These are phyloP conservation scores for Nymphaea colorata DNA, from an alignment of 164 flowering plant genomes.

Conservation along the genomic window DNA sequence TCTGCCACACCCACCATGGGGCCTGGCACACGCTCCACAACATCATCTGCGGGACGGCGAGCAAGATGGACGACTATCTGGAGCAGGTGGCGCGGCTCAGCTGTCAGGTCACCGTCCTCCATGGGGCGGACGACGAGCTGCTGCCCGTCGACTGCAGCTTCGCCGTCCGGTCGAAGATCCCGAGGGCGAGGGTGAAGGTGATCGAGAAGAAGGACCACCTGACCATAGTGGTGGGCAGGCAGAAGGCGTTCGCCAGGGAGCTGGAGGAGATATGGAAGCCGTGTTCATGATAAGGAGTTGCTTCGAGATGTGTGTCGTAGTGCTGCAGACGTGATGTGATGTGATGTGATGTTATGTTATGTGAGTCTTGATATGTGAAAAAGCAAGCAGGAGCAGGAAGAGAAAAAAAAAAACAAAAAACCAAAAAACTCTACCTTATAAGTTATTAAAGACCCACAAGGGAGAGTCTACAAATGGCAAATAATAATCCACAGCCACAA, in stretches of 20 bases:
- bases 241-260: constrained; percentile 73
- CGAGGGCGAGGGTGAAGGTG: constrained; percentile 61
- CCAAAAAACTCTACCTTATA: no score
- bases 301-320: no score
- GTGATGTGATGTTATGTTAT: no score
- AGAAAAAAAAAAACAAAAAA: no score
- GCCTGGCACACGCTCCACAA: constrained; percentile 99
- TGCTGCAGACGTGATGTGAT: no score
- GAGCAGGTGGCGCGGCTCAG: constrained; percentile 35
- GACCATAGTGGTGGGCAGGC: constrained; percentile 80
- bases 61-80: constrained; percentile 56
- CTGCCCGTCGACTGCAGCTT: constrained; percentile 78
- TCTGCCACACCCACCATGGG: constrained; percentile 80
- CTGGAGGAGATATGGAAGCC: constrained; percentile 75
- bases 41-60: constrained; percentile 77
- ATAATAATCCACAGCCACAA: no score
- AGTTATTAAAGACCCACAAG: no score
- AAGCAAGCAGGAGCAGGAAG: no score
- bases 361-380: no score
- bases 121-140: constrained; percentile 77
- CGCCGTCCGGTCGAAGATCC: constrained; percentile 40
- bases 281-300: not conserved
- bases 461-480: no score
- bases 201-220: constrained; percentile 74
- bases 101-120: constrained; percentile 57